A percentile compares a stretch with the other conserved stretches of the same genome.
Conservation (phyloP, 805 yeast species). For the Lachancea kluyveri region DNA sequence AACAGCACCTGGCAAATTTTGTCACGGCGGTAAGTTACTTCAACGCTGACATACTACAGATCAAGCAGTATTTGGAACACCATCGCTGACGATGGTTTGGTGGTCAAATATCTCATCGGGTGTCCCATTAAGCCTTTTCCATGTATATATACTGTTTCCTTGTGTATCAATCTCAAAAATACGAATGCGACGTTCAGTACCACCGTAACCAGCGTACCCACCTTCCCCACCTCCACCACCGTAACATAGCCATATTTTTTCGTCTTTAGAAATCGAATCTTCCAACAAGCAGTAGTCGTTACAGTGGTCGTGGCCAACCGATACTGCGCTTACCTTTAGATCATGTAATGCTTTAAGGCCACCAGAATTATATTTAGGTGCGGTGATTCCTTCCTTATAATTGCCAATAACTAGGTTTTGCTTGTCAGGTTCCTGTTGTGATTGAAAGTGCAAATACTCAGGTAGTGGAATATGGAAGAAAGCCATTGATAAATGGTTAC, state of each 20-base stretch:
- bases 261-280: conserved; percentile 26
- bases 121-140: conserved; percentile 66
- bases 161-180: conserved; percentile 58
- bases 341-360: conserved; percentile 51
- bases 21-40: conserved; percentile 16
- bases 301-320: conserved; percentile 94
- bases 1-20: conserved; percentile 12
- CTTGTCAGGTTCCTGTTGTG: conserved; percentile 24
- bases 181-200: conserved; percentile 74
- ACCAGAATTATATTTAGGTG: conserved; percentile 66
- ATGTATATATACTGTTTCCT: conserved; percentile 41
- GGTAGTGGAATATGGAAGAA: conserved; percentile 94
- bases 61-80: conserved; percentile 30
- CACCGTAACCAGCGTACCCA: conserved; percentile 92
- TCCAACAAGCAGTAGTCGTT: conserved; percentile 82
- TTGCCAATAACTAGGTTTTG: conserved; percentile 49
- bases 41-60: conserved; percentile 22
- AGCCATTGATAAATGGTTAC: conserved; percentile 65
- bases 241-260: conserved; percentile 74
- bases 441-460: conserved; percentile 54
- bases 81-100: conserved; percentile 44
- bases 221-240: conserved; percentile 96
- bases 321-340: conserved; percentile 66
- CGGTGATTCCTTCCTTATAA: conserved; percentile 67
- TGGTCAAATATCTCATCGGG: conserved; percentile 43